Base-by-base conservation (phyloP, 345 rosid genomes). In the Balakata baccata region DNA sequence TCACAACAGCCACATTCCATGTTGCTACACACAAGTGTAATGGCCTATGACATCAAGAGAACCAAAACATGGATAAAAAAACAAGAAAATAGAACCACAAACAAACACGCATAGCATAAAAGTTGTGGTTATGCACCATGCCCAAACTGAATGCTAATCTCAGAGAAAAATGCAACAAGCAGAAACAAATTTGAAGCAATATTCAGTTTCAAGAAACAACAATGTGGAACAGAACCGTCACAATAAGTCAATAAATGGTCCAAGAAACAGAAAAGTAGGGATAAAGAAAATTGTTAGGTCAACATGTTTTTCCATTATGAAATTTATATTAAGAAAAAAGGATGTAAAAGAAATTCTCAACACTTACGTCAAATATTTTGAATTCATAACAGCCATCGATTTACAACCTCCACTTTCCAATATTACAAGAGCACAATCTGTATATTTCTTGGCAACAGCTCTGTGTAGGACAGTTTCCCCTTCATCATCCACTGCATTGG, bases 401-500 rank as follows among this genome's bases (percentile, higher is more conserved):
- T 82, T 83, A 74, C 88, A 88, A 54, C 99, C 98, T 62, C 97
- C 94, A 81, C 87, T 87, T 80, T 92, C 97, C 91, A 94, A 74
- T 77, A 94, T 85, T 68, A 89, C 94, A 84, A 89, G 76, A 57
- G 99, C 98, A 79, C 98, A 95, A 79, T 92, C 97, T 57, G 97
- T 91, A 80, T 87, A 90, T 82, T 87, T 95, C 85, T 89, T 92
- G 82, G 97, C 76, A 75, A 91, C 81, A 70, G 98, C 99, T 76
- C 91, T 85, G 73, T 92, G 98, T 60, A 95, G 90, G 49, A 95
- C 98, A 77, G 97, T 89, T 86, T 95, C 99, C 65, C 96, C 94
- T 78, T 95, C 98, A 83, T 95, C 99, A 84, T 95, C 97, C 54
- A 94, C 87, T 18, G 92, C 98, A 82, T 94, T 94, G 64, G 98